Base-by-base conservation (phyloP, 2,329 filamentous ascomycete species). In the Amphichorda felina region DNA sequence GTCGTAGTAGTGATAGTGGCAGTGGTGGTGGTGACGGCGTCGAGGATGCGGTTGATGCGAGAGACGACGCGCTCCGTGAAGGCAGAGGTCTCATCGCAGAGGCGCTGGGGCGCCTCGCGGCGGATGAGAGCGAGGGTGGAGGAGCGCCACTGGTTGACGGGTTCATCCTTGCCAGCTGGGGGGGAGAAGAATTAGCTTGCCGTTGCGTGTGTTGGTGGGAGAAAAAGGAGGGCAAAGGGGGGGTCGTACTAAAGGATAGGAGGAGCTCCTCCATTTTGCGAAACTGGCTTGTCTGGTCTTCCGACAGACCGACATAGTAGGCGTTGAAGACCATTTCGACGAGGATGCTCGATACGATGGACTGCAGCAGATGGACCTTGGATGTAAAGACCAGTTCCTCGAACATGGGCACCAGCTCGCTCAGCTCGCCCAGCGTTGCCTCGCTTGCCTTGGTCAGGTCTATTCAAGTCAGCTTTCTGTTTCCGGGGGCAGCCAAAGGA, bases 81-180 rank as follows among this genome's bases (percentile, higher is more conserved):
- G 17, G 47, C 43, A 15, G 54, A 42, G 4, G 70, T 74, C 45
- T 68, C 59, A 11, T 54, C 45, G 34, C 64, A 57, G 24, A 75
- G 59, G 38, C 59, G 63, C 24, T 59, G 47, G 13, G 56, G 51
- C 5, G 67, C 61, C 40, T 72, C 70, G 45, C 71, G 72, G 36
- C 65, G 66, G 34, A 82, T 53, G 30, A 77, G 61, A 18, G 70
- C 63, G 28, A 81, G 62, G 2, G 77, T 82, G n/a, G 66, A 62
- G 5, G 76, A 72, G 27, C 78, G 72, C 77, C 77, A 82, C 48
- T 76, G 70, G 49, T 79, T 80, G 41, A 77, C 64, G 21, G 67
- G 60, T 41, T 72, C 67, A 31, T 61, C 57, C 5, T 69, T 63
- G 33, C 59, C 61, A 57, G 52, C 49, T 53, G 38, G 8, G 8